phyloP scores from a whole-genome alignment of 192 early-diverging fungal species.

The Entomortierella lignicola region DNA sequence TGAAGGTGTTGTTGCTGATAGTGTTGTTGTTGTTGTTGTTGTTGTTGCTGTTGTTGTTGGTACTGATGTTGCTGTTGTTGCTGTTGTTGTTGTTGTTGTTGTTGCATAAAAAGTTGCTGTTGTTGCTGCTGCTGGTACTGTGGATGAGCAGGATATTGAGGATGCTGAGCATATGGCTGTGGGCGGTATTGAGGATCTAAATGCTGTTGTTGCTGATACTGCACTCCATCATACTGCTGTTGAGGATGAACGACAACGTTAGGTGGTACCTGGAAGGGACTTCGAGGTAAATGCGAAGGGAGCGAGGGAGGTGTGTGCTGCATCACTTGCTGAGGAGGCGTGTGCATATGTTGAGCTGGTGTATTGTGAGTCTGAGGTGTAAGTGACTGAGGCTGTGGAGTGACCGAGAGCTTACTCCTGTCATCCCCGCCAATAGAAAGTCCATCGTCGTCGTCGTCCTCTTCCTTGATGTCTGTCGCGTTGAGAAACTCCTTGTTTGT shows the following conservation, averaged over 20 bases:
- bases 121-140: slow-evolving; percentile 35
- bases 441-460: slow-evolving; percentile 49
- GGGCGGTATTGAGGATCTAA: slow-evolving; percentile 37
- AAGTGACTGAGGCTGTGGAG: slow-evolving; percentile 43
- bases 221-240: slow-evolving; percentile 29
- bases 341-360: slow-evolving; percentile 41
- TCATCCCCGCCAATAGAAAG: slow-evolving; percentile 45
- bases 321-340: slow-evolving; percentile 28
- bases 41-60: slow-evolving; percentile 23
- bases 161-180: slow-evolving; percentile 23
- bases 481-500: slow-evolving; percentile 54
- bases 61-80: slow-evolving; percentile 25
- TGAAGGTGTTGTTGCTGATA: slow-evolving; percentile 8
- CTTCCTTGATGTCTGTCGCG: slow-evolving; percentile 23
- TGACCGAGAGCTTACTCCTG: slow-evolving; percentile 47
- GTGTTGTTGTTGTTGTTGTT: slow-evolving; percentile 18
- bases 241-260: slow-evolving; percentile 47
- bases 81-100: slow-evolving; percentile 14
- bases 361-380: slow-evolving; percentile 32
- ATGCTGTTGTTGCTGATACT: slow-evolving; percentile 28
- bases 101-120: slow-evolving; percentile 12
- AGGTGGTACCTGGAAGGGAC: slow-evolving; percentile 44
- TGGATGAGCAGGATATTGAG: slow-evolving; percentile 22
- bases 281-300: slow-evolving; percentile 38
- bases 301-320: slow-evolving; percentile 46